Evolutionary conservation across 2,329 filamentous ascomycete genomes (phyloP), one percentile per base, ranked within the genome.

Genomic region (Colletotrichum nymphaeae): DNA sequence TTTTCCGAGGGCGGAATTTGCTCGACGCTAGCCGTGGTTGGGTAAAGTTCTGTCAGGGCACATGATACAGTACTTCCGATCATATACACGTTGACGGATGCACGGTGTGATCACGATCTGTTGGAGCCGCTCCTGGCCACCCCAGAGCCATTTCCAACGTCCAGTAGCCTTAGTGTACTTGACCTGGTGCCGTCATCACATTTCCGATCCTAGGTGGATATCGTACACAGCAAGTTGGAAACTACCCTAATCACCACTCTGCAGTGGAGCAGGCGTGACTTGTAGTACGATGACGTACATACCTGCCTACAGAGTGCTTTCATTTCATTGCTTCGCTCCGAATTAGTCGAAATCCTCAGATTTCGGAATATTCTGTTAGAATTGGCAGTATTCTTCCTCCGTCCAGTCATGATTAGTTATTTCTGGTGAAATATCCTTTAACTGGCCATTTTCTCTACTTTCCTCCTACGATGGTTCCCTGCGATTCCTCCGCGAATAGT

Each of bases 41-140:
- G 57, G 53, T 30, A 53, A 24, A 14, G 11, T 22, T 24, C 30
- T 28, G 55, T 28, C 22, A 42, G 11, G 12, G 32, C 52, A 62
- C 11, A 2, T 5, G 2, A 4, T 35, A 72, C 67, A 62, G 71
- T 73, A 7, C 1, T 63, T 66, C 71, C 71, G 67, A 28, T 0
- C 1, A 1, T 0, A 19, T 4, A 14, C 32, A 73, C 71, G 56
- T 11, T 57, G n/a, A n/a, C 67, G 71, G 71, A 6, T 71, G 60
- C 71, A 73, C 71, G 57, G 71, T 73, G 22, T 19, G 19, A 22
- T 12, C 37, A 14, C 26, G 46, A 32, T 53, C n/a, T 28, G 53
- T 4, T 59, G 30, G 1, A n/a, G 16, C 37, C 37, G 37, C 37
- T 42, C n/a, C 1, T 11, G 14, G 12, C 56, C 56, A 30, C 28